Base-by-base conservation (phyloP, 768 basidiomycete species). In the Boletus vinaceobasis region DNA sequence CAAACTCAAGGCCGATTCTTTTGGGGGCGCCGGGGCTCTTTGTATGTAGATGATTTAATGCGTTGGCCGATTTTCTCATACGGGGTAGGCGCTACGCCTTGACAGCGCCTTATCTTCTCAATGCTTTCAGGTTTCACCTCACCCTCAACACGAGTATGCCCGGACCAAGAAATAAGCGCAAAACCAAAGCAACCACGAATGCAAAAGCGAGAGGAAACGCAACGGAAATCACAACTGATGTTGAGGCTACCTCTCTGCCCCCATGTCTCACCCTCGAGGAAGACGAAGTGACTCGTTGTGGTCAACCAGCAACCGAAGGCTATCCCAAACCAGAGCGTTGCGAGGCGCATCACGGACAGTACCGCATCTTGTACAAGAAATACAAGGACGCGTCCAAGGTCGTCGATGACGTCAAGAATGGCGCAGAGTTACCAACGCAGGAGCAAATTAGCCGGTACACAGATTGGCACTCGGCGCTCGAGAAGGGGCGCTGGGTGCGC, bases 331-430 rank as follows among this genome's bases (percentile, higher is more conserved):
- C 48, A 1, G 50, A 57, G 1, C 63, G 69, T 19, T 71, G 70
- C 50, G 43, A 46, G 2, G 57, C 59, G 3, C 70, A 71, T 43
- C 65, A 68, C 23, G 53, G 46, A 11, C 69, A 71, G 48, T 69
- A 65, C 46, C 43, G 56, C 5, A 59, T 39, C 17, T 48, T 71
- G 60, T 63, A 50, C 42, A 57, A 54, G 38, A 57, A 57, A 19
- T 72, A 71, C 58, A 69, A 68, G 48, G 59, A 60, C 5, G 71
- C 70, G 6, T 61, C 66, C 5, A 51, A 60, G 32, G 43, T 61
- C 17, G 67, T 71, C 2, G 68, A 72, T 36, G 29, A 57, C 0
- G 37, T 64, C 13, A 59, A 60, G 26, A 35, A 11, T 7, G 57
- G 50, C 0, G 7, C 39, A 1, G 38, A 57, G 9, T 32, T 72